These are phyloP conservation scores for Globisporangium yorkense DNA, from an alignment of 352 stramenopile genomes.

Conservation along the genomic window DNA sequence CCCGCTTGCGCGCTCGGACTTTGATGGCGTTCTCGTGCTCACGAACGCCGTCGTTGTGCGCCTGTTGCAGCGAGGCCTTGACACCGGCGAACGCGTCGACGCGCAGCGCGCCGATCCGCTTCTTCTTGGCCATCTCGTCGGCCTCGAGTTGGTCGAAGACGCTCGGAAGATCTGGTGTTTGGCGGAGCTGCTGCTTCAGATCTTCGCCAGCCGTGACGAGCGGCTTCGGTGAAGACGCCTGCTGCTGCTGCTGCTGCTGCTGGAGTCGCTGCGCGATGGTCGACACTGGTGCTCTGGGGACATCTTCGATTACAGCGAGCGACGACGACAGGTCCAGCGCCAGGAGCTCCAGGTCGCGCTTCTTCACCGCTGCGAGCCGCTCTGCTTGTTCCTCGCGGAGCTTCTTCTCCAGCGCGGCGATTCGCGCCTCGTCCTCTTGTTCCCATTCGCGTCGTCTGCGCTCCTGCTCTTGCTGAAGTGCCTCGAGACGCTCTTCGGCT, in stretches of 20 bases:
- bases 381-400: constrained; percentile 36
- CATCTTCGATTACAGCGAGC: not conserved
- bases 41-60: constrained; percentile 33
- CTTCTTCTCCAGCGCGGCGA: constrained; percentile 42
- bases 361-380: constrained; percentile 22
- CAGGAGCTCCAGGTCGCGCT: constrained; percentile 29
- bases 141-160: constrained; percentile 78
- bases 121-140: constrained; percentile 42
- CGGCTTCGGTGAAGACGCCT: not conserved
- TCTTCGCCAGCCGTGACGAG: constrained; percentile 14
- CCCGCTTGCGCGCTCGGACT: constrained; percentile 38
- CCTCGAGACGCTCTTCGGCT: constrained; percentile 51
- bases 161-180: constrained; percentile 48
- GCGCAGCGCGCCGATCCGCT: constrained; percentile 29
- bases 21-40: constrained; percentile 47
- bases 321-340: constrained; percentile 14
- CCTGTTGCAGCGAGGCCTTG: constrained; percentile 38
- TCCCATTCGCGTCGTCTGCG: constrained; percentile 62
- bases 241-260: not conserved
- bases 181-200: constrained; percentile 28
- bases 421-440: constrained; percentile 40
- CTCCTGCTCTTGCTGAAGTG: constrained; percentile 59
- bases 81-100: constrained; percentile 45
- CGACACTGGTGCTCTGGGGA: not conserved
- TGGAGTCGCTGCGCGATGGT: not conserved